phyloP scores from a whole-genome alignment of 2,329 filamentous ascomycete species.

The Septoria linicola region DNA sequence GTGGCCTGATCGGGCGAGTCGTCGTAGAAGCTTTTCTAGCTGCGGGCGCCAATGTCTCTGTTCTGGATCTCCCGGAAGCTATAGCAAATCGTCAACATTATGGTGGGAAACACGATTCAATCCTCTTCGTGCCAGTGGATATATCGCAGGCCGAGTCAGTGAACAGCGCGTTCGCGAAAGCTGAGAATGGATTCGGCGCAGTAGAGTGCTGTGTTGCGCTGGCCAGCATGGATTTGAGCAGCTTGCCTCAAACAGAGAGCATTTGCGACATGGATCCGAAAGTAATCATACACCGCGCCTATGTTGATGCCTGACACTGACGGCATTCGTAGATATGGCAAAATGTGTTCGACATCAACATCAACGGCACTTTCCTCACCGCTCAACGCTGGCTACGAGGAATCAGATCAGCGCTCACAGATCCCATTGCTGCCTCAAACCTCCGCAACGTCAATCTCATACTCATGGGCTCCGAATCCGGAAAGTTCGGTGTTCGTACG shows the following conservation, averaged over 20 bases:
- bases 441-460: slow-evolving; percentile 43
- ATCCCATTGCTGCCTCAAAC: slow-evolving; percentile 10
- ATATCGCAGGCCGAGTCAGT: slow-evolving; percentile 38
- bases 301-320: neutral
- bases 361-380: slow-evolving; percentile 47
- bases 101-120: slow-evolving; percentile 8
- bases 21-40: slow-evolving; percentile 45
- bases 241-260: slow-evolving; percentile 41
- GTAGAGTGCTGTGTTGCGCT: slow-evolving; percentile 46
- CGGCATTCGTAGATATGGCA: slow-evolving; percentile 36
- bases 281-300: neutral
- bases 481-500: slow-evolving; percentile 45
- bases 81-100: slow-evolving; percentile 5
- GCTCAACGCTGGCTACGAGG: slow-evolving; percentile 46
- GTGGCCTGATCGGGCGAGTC: slow-evolving; percentile 43
- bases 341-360: slow-evolving; percentile 46
- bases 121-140: slow-evolving; percentile 26
- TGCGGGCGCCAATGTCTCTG: slow-evolving; percentile 45
- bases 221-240: slow-evolving; percentile 47
- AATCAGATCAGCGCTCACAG: slow-evolving; percentile 33
- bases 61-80: slow-evolving; percentile 26
- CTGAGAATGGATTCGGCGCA: slow-evolving; percentile 38
- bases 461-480: slow-evolving; percentile 49
- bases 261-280: slow-evolving; percentile 44
- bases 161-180: slow-evolving; percentile 38